These are phyloP conservation scores for Debaryomyces fabryi DNA, from an alignment of 1,139 yeast species.

Conservation along the genomic window DNA sequence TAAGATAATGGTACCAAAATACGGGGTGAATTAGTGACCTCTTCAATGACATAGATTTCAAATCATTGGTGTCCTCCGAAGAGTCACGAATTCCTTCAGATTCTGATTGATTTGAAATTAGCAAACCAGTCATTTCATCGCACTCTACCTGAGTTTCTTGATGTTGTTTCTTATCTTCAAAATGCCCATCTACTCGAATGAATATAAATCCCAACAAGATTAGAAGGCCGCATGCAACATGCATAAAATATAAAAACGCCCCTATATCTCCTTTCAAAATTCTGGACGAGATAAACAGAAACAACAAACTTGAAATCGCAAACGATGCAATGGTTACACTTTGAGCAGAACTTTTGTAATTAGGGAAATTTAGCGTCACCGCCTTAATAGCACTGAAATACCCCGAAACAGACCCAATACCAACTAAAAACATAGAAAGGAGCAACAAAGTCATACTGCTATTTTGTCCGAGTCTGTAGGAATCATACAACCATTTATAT, in stretches of 20 bases:
- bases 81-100: conserved; percentile 3
- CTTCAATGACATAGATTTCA: conserved; percentile 20
- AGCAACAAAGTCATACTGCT: conserved; percentile 21
- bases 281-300: conserved; percentile 26
- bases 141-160: conserved; percentile 17
- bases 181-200: conserved; percentile 34
- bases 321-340: conserved; percentile 41
- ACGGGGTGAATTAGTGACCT: conserved; percentile 27
- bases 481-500: conserved; percentile 29
- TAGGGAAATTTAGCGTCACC: conserved; percentile 35
- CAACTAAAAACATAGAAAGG: conserved; percentile 34
- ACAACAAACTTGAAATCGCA: conserved; percentile 39
- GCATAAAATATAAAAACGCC: conserved; percentile 27
- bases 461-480: conserved; percentile 22
- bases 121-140: conserved; percentile 10
- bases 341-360: conserved; percentile 37
- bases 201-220: conserved; percentile 32
- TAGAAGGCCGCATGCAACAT: conserved; percentile 28
- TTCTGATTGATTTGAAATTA: conserved; percentile 7
- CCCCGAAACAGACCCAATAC: conserved; percentile 37
- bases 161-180: conserved; percentile 15
- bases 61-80: conserved; percentile 8
- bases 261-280: conserved; percentile 27
- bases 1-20: conserved; percentile 49
- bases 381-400: conserved; percentile 41